phyloP scores from a whole-genome alignment of 129 eudicot genomes.

The Gnaphalium uliginosum region DNA sequence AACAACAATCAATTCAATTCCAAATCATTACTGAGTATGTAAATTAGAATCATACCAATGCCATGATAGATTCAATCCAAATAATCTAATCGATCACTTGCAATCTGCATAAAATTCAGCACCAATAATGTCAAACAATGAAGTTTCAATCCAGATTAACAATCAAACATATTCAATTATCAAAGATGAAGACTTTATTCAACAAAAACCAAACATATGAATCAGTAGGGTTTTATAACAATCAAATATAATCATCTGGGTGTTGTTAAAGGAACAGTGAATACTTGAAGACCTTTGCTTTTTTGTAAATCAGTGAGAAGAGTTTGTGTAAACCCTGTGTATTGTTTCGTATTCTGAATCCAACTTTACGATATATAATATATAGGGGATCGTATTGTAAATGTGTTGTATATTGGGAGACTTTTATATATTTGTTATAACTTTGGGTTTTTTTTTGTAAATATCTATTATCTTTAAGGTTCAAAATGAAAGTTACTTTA shows the following conservation, averaged over 20 bases:
- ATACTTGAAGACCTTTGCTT: neutral
- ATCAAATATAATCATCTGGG: too few relatives aligned
- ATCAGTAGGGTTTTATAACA: neutral
- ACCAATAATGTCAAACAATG: slow-evolving; percentile 20
- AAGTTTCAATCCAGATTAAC: slow-evolving; percentile 20
- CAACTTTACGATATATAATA: neutral
- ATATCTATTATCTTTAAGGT: too few relatives aligned
- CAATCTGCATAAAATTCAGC: slow-evolving; percentile 36
- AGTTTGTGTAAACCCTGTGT: neutral
- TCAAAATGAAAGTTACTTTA: too few relatives aligned
- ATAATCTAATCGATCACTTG: slow-evolving; percentile 33
- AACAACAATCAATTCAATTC: neutral
- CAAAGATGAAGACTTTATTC: slow-evolving; percentile 16
- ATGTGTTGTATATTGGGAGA: too few relatives aligned
- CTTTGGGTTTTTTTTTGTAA: too few relatives aligned
- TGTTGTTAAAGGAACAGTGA: too few relatives aligned
- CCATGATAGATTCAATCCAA: slow-evolving; percentile 38
- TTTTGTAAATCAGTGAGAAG: neutral
- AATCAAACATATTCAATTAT: slow-evolving; percentile 29
- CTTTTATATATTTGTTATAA: too few relatives aligned
- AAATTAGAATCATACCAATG: slow-evolving; percentile 40
- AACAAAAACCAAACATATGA: neutral
- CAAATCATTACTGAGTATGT: neutral
- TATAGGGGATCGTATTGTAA: neutral
- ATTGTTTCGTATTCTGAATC: neutral